These are phyloP conservation scores for Phytophthora cactorum DNA, from an alignment of 352 stramenopile species.

Conservation along the genomic window DNA sequence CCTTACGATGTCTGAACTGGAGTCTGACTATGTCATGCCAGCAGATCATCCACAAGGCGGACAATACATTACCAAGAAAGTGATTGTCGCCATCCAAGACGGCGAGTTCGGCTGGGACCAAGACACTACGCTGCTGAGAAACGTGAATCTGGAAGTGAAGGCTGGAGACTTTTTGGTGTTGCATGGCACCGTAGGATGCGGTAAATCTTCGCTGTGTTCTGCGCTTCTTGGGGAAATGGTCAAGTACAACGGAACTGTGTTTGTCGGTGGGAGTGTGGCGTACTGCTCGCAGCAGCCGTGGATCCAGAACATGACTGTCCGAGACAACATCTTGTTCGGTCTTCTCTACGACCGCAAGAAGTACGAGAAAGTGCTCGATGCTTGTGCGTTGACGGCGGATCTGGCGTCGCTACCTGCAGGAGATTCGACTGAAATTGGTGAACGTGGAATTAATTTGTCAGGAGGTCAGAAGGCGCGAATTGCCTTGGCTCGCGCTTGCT, in stretches of 20 bases:
- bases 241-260: conserved; percentile 46
- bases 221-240: conserved; percentile 89
- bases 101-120: conserved; percentile 51
- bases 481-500: conserved; percentile 65
- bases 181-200: conserved; percentile 90
- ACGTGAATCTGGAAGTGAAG: conserved; percentile 78
- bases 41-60: conserved; percentile 11
- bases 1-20: conserved; percentile 60
- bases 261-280: conserved; percentile 57
- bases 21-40: conserved; percentile 28
- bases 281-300: conserved; percentile 91
- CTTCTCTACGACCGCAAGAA: conserved; percentile 54
- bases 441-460: conserved; percentile 67
- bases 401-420: conserved; percentile 67
- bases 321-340: conserved; percentile 95
- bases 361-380: conserved; percentile 65
- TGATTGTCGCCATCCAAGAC: conserved; percentile 37
- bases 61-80: conserved; percentile 32
- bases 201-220: conserved; percentile 85
- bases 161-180: conserved; percentile 87
- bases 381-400: conserved; percentile 75
- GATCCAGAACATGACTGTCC: conserved; percentile 86
- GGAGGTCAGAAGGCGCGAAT: conserved; percentile 71
- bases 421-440: conserved; percentile 76
- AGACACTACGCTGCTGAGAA: conserved; percentile 38